Evolutionary conservation across 169 alveolate species (phyloP), one percentile per base, ranked within the genome.

Genomic region (Eimeria maxima): DNA sequence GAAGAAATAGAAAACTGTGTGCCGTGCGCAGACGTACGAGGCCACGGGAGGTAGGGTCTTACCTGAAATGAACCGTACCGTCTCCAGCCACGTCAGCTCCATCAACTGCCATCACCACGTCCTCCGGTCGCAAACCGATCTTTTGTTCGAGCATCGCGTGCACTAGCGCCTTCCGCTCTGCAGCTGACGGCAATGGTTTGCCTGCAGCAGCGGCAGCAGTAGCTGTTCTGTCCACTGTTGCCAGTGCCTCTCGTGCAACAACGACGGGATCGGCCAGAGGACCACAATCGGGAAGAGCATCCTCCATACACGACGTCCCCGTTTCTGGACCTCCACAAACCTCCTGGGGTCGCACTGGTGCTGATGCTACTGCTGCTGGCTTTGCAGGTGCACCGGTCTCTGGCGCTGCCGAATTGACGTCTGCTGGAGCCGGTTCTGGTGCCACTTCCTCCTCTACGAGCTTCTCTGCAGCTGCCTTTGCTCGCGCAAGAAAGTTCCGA

Each of bases 81-180:
- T 98, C 99, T 95, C 96, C 98, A 6, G 98, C 98, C 29, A 98
- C 96, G 47, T 98, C 96, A 55, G 96, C 96, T n/a, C 97, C 98
- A 45, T 97, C 98, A 11, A 98, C 88, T 3, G 97, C 97, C 95
- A 98, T 24, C 33, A 98, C 95, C 55, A 98, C 98, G 90, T 98
- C 99, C 55, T 96, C 84, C 13, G 88, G 95, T 60, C 65, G 84
- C 78, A 86, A 92, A 7, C 93, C 98, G 65, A 86, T 86, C 2
- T 47, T 29, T 22, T 86, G 57, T 45, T 86, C 93, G 53, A 86
- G 78, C 16, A 33, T 18, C 60, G 13, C 33, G 44, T 86, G 93
- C 78, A 55, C 24, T 55, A 86, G 42, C 11, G 57, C 93, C 78
- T 57, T 86, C 44, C 78, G 57, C 33, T 86, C 93, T 45, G 93